A percentile compares a stretch with the other conserved stretches of the same genome.
These are phyloP conservation scores for Pseudoneurospora amorphoporcata DNA, from an alignment of 495 filamentous ascomycete species.

Conservation along the genomic window DNA sequence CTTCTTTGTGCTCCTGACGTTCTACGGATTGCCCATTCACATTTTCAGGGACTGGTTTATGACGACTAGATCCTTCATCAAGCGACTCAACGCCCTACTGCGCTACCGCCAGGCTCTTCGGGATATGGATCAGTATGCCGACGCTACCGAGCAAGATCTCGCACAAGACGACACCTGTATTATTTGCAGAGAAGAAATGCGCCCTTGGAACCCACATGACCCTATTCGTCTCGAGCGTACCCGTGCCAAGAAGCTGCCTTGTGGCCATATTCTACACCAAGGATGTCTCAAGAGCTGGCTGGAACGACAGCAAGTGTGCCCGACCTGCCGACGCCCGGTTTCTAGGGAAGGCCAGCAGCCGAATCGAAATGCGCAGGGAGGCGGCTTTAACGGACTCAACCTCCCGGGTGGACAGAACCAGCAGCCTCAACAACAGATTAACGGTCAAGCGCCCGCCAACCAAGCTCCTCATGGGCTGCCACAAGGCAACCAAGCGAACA, in stretches of 20 bases:
- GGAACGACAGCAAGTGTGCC: conserved; percentile 96
- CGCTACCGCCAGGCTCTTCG: conserved; percentile 79
- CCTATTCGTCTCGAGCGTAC: conserved; percentile 58
- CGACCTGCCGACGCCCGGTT: conserved; percentile 84
- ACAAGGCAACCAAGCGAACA: conserved; percentile 14
- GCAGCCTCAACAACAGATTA: conserved; percentile 15
- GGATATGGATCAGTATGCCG: conserved; percentile 87
- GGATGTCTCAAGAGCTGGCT: conserved; percentile 93
- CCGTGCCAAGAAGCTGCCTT: conserved; percentile 90
- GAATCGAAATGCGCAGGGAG: conserved; percentile 18
- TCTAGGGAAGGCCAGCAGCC: conserved; percentile 28
- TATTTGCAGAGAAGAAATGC: conserved; percentile 96
- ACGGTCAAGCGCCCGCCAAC: conserved; percentile 19
- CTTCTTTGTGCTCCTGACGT: conserved; percentile 84
- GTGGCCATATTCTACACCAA: conserved; percentile 91
- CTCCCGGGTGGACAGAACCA: conserved; percentile 22
- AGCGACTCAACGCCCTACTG: conserved; percentile 76
- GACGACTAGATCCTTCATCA: conserved; percentile 82
- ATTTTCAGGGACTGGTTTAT: conserved; percentile 92
- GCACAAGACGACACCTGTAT: conserved; percentile 85
- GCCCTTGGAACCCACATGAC: conserved; percentile 49
- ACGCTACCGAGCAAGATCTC: conserved; percentile 83
- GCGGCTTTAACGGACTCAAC: conserved; percentile 20
- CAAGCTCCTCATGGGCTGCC: conserved; percentile 5
- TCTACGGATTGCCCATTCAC: conserved; percentile 92